phyloP scores from a whole-genome alignment of 805 yeast genomes.

The Blastobotrys attinorum region DNA sequence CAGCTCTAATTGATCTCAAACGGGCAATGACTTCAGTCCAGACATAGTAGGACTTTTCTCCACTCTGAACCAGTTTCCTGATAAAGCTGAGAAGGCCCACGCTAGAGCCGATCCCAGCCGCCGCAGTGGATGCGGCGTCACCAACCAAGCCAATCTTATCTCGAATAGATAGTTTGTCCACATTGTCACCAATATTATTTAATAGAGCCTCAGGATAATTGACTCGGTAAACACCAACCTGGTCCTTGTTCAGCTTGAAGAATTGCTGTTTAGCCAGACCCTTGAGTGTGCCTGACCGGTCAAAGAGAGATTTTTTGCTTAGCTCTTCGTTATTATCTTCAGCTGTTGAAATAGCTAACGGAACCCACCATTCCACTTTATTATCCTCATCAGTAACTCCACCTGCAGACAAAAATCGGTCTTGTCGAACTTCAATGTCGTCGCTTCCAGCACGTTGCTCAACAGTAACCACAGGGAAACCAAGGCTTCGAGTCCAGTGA shows the following conservation, averaged over 20 bases:
- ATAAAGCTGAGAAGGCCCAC: slow-evolving; percentile 45
- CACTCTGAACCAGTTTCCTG: slow-evolving; percentile 18
- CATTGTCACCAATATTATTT: slow-evolving; percentile 53
- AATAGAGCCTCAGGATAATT: slow-evolving; percentile 63
- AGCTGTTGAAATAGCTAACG: slow-evolving; percentile 24
- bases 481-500: slow-evolving; percentile 72
- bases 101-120: slow-evolving; percentile 62
- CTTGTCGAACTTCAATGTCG: slow-evolving; percentile 54
- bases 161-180: slow-evolving; percentile 56
- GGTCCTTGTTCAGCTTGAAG: slow-evolving; percentile 61
- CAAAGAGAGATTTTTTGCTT: slow-evolving; percentile 26
- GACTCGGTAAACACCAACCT: slow-evolving; percentile 69
- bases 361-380: slow-evolving; percentile 44
- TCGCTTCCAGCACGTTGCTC: slow-evolving; percentile 30
- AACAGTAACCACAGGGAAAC: slow-evolving; percentile 68
- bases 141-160: slow-evolving; percentile 76
- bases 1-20: slow-evolving; percentile 23
- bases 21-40: slow-evolving; percentile 48
- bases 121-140: slow-evolving; percentile 66
- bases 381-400: slow-evolving; percentile 74
- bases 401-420: slow-evolving; percentile 68
- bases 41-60: slow-evolving; percentile 45
- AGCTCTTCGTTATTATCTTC: slow-evolving; percentile 15
- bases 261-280: slow-evolving; percentile 12
- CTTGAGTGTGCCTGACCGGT: slow-evolving; percentile 9